Evolutionary conservation across 169 alveolate species (phyloP).

Genomic region (Perkinsus chesapeaki): DNA sequence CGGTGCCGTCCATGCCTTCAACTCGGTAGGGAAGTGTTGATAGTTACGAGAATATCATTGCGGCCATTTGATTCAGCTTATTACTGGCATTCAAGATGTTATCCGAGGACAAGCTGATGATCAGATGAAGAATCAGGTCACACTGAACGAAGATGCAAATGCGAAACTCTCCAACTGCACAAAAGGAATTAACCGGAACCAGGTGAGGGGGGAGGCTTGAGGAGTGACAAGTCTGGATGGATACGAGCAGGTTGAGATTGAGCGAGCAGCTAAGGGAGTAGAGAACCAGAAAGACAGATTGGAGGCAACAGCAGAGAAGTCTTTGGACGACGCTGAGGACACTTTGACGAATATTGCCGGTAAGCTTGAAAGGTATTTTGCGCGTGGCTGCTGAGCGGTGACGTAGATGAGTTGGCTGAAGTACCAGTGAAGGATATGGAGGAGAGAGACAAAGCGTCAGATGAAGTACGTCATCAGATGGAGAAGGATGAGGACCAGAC

Average conservation of each 20-base stretch:
- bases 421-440: not conserved
- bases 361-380: not conserved
- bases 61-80: not conserved
- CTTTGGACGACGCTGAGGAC: not conserved
- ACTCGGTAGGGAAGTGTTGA: not conserved
- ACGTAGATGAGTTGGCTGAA: not conserved
- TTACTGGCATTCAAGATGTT: not conserved
- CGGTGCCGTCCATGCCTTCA: not conserved
- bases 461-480: not conserved
- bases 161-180: not conserved
- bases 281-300: not conserved
- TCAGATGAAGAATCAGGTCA: not conserved
- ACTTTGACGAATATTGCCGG: not conserved
- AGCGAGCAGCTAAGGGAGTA: not conserved
- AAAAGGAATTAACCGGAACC: not conserved
- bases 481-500: not conserved
- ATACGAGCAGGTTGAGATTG: not conserved
- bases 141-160: not conserved
- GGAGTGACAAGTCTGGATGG: not conserved
- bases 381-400: not conserved
- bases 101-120: not conserved
- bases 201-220: not conserved
- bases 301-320: not conserved
- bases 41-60: not conserved
- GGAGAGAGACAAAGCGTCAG: not conserved